Base-by-base conservation (phyloP, 352 stramenopile species). In the Peronospora belbahrii region DNA sequence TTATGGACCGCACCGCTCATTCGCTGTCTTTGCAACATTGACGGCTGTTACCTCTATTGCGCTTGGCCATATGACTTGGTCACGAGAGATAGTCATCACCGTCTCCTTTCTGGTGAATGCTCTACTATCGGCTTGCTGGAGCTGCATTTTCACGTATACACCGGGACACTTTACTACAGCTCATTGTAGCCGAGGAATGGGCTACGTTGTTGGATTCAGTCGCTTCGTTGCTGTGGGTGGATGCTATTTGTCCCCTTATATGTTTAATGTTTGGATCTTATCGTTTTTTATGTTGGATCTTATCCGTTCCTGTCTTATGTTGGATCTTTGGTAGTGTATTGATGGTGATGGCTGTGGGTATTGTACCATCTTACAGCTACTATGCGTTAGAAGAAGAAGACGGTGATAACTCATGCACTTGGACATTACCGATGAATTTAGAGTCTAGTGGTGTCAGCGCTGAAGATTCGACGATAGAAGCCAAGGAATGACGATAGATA, bases 201-300 rank as follows among this genome's bases (percentile, higher is more conserved):
- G 56, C 20, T 56, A 63, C 18, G 52, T 52, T 8, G 32, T 70
- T 28, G 52, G 52, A 14, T 35, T 54, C 11, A 57, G 61, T 48
- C 45, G 61, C 10, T 34, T 55, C 28, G 61, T 43, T 27, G 44
- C 41, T 5, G 42, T 67, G n/a, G 44, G 43, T 11, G 56, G 56
- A n/a, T 46, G 40, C 1, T 62, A 54, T 25, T 37, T 70, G 23
- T 67, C 50, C 18, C 56, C 61, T 9, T 48, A 56, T 11, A 66
- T 70, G 56, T 67, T 61, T 34, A 65, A 70, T 38, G 52, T 63
- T 25, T 70, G 56, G 61, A 39, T 58, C 13, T 10, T 66, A 36
- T 66, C 61, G 4, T 43, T 70, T 14, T 19, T 18, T 63, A 18
- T 32, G 30, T 22, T 63, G 37, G 48, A 22, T 32, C n/a, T 38